Base-by-base conservation (phyloP, 1,139 yeast species). In the Hansenula lynferdii region DNA sequence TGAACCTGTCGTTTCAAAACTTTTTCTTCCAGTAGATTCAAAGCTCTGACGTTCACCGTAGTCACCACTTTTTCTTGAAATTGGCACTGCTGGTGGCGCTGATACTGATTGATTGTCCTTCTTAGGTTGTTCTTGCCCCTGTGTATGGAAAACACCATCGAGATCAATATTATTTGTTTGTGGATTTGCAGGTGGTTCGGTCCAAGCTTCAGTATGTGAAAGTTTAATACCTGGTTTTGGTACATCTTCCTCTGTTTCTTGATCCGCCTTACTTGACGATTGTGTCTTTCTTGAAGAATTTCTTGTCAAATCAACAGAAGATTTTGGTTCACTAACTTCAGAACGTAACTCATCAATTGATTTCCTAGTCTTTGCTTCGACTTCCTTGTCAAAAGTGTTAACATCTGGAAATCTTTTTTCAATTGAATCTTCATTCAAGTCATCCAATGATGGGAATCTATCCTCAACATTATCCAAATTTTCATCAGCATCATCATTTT, bases 151-250 rank as follows among this genome's bases (percentile, higher is more conserved):
- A 10, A 50, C 52, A 8, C 49, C 56, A 31, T 45, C 48, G 7
- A 44, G 31, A 16, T 44, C 33, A 16, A 43, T 26, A 17, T 37
- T 31, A 6, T 7, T 27, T 2, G 21, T 38, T 10, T 21, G 19
- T 11, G 31, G 24, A 4, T 17, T 15, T 5, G 32, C 28, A 15
- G 49, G 49, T 12, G 30, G n/a, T n/a, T n/a, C 21, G 2, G 39
- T 37, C 56, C 56, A 50, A 1, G 54, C 55, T 22, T 49, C 55
- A 1, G 56, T 52, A 9, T 41, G 38, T 1, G 49, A 32, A 8
- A 50, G 17, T 24, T 46, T 48, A 41, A 35, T 7, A 44, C 52
- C 15, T 34, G 12, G n/a, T 41, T 38, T 15, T 38, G 37, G 17
- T 4, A 8, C 15, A 36, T 18, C 19, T 31, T 36, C 27, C 8